Evolutionary conservation across 495 filamentous ascomycete genomes (phyloP).

Genomic region (Podospora fimiseda): DNA sequence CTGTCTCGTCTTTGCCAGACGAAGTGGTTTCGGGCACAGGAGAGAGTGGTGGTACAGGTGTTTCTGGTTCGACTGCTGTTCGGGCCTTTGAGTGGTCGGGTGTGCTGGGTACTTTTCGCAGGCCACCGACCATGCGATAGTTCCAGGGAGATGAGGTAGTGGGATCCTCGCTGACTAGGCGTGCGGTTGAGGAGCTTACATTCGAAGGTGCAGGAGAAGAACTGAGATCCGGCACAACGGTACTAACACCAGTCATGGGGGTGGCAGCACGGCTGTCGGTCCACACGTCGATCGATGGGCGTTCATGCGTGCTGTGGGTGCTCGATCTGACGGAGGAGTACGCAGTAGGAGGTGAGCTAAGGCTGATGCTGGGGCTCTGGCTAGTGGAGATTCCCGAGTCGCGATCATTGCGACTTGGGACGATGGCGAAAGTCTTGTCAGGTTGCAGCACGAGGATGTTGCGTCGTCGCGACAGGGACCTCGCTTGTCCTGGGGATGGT

Average conservation of each 20-base stretch:
- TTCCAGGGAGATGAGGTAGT: conserved; percentile 42
- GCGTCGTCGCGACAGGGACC: conserved; percentile 32
- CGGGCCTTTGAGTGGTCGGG: conserved; percentile 40
- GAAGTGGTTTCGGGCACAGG: conserved; percentile 33
- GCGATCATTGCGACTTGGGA: conserved; percentile 20
- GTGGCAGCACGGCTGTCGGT: conserved; percentile 42
- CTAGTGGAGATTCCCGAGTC: conserved; percentile 12
- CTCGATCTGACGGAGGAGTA: conserved; percentile 34
- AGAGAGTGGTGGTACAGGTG: conserved; percentile 31
- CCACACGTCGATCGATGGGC: conserved; percentile 40
- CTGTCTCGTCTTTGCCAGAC: conserved; percentile 18
- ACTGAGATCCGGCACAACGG: conserved; percentile 37
- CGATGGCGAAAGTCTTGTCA: conserved; percentile 45
- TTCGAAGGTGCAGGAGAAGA: conserved; percentile 23
- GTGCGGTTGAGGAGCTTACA: conserved; percentile 28
- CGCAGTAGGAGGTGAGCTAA: conserved; percentile 28
- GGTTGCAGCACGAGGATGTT: conserved; percentile 37
- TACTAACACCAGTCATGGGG: conserved; percentile 28
- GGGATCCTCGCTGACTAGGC: conserved; percentile 39
- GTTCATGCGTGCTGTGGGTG: conserved; percentile 42
- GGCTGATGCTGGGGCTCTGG: conserved; percentile 18
- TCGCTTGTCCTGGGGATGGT: conserved; percentile 14
- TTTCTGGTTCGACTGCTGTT: conserved; percentile 16
- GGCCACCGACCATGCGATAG: conserved; percentile 48
- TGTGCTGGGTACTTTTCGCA: conserved; percentile 48